These are phyloP conservation scores for Melaleuca alternifolia DNA, from an alignment of 345 rosid species.

Conservation along the genomic window DNA sequence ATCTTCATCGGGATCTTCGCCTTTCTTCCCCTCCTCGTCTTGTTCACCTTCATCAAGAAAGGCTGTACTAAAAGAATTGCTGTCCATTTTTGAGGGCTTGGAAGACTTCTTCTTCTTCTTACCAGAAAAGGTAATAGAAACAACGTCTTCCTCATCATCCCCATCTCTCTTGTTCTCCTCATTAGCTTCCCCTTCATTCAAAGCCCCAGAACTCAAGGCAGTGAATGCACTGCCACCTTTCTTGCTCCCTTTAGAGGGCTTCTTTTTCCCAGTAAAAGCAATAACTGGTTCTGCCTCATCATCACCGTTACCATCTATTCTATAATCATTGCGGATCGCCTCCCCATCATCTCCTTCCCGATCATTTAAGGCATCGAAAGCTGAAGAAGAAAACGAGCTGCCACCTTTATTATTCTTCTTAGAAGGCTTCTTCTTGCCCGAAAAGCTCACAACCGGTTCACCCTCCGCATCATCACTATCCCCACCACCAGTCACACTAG, in stretches of 20 bases:
- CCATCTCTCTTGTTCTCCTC: slow-evolving; percentile 10
- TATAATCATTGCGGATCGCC: not conserved
- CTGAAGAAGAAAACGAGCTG: slow-evolving; percentile 12
- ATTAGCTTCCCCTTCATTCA: slow-evolving; percentile 24
- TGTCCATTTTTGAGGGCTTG: slow-evolving; percentile 1
- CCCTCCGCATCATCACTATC: slow-evolving; percentile 30
- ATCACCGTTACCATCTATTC: not conserved
- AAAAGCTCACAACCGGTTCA: slow-evolving; percentile 19
- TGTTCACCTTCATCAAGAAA: not conserved
- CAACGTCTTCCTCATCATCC: slow-evolving; percentile 12
- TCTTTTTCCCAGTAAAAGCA: slow-evolving; percentile 8
- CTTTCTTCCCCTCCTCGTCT: slow-evolving; percentile 7
- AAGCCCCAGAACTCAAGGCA: not conserved
- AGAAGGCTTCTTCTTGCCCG: slow-evolving; percentile 38
- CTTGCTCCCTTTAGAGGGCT: slow-evolving; percentile 9
- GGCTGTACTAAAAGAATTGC: not conserved
- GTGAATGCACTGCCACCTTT: slow-evolving; percentile 3
- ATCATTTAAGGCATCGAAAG: slow-evolving; percentile 24
- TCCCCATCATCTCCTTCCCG: slow-evolving; percentile 7
- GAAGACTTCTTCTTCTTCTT: slow-evolving; percentile 34
- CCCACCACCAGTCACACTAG: slow-evolving; percentile 36
- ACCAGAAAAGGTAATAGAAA: slow-evolving; percentile 28
- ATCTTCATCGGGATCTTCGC: slow-evolving; percentile 25
- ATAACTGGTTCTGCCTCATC: not conserved
- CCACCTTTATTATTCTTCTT: slow-evolving; percentile 25